These are phyloP conservation scores for Pichia sp. DNA, from an alignment of 1,139 yeast species.

Conservation along the genomic window DNA sequence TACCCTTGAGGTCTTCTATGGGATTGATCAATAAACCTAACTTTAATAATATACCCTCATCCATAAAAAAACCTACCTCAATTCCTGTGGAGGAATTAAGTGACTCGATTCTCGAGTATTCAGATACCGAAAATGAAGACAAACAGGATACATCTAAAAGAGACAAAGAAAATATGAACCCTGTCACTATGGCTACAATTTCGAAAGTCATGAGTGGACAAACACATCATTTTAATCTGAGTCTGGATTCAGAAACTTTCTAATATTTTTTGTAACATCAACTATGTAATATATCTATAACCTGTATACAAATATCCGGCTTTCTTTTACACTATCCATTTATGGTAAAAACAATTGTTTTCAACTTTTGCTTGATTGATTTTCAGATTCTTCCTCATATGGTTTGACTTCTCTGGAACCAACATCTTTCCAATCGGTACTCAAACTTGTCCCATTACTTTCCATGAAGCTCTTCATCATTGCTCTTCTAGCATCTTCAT, in stretches of 20 bases:
- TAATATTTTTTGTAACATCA: conserved; percentile 10
- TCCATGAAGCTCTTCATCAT: conserved; percentile 97
- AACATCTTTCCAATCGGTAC: conserved; percentile 95
- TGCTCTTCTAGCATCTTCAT: conserved; percentile 84
- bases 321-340: not conserved
- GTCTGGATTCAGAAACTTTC: conserved; percentile 28
- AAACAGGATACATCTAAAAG: not conserved
- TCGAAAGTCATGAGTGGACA: not conserved
- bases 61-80: not conserved
- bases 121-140: conserved; percentile 21
- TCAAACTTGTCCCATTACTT: conserved; percentile 88
- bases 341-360: not conserved
- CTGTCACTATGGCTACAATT: conserved; percentile 4
- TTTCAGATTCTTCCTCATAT: conserved; percentile 46
- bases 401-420: conserved; percentile 67
- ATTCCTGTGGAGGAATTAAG: conserved; percentile 25
- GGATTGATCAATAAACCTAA: not conserved
- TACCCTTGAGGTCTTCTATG: conserved; percentile 9
- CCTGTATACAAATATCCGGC: not conserved
- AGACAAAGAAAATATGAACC: conserved; percentile 1
- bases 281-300: not conserved
- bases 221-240: conserved; percentile 15
- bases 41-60: conserved; percentile 1
- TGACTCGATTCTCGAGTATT: conserved; percentile 30
- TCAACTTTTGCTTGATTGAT: not conserved